These are phyloP conservation scores for Diaporthe sp. DNA, from an alignment of 2,329 filamentous ascomycete species.

Conservation along the genomic window DNA sequence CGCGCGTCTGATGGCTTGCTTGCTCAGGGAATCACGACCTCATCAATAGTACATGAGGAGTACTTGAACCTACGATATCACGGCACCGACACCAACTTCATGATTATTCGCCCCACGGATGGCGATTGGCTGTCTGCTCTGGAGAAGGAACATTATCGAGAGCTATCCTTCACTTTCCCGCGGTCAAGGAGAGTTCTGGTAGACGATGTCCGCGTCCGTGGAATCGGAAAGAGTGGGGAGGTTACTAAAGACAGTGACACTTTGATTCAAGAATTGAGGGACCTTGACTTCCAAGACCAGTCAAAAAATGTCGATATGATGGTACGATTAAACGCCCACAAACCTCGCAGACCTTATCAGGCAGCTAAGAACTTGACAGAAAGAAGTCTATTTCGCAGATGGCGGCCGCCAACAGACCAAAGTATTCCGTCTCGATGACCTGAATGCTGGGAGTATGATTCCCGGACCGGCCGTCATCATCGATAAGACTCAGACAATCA, in stretches of 20 bases:
- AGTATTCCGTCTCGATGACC: constrained; percentile 12
- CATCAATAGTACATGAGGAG: constrained; percentile 50
- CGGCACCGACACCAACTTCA: constrained; percentile 62
- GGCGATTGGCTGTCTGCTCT: constrained; percentile 54
- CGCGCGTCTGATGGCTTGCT: constrained; percentile 48
- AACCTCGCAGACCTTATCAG: background rate
- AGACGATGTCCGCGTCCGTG: constrained; percentile 56
- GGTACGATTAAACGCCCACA: background rate
- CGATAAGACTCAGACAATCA: constrained; percentile 35
- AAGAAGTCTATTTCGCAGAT: constrained; percentile 26
- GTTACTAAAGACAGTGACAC: constrained; percentile 33
- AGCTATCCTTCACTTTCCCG: constrained; percentile 53
- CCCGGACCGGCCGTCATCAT: constrained; percentile 47
- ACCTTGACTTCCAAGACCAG: constrained; percentile 22
- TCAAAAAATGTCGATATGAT: constrained; percentile 1
- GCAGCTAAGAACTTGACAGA: background rate
- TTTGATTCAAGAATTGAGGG: constrained; percentile 28
- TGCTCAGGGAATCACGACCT: constrained; percentile 40
- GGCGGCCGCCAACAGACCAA: constrained; percentile 41
- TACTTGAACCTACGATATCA: constrained; percentile 63
- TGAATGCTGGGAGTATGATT: background rate
- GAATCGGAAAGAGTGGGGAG: constrained; percentile 79
- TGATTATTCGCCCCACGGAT: constrained; percentile 55
- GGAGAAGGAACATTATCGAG: constrained; percentile 51
- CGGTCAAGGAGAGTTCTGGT: constrained; percentile 53